Base-by-base conservation (phyloP, 345 rosid genomes). In the Adansonia digitata region DNA sequence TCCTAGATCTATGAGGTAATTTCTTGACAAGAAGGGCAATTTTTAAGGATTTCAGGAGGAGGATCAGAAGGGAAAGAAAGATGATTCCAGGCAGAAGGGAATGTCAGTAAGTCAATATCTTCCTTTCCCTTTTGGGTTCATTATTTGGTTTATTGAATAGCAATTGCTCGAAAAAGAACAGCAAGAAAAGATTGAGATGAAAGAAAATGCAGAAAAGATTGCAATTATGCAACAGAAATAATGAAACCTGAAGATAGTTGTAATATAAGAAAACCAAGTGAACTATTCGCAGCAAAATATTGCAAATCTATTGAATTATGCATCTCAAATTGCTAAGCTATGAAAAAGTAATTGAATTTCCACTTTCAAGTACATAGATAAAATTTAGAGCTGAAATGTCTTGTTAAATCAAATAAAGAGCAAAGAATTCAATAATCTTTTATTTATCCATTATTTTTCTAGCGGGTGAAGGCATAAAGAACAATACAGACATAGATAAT, bases 1-100 rank as follows among this genome's bases (percentile, higher is more conserved):
- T 69, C 97, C 98, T 0, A 73, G 94, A 91, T 74, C 78, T 87
- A 29, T 84, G 88, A 46, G 98, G 92, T 96, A 96, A 94, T 81
- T 89, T 91, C 81, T 94, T 91, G 8, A 94, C 98, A 31, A 88
- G 90, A 52, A 90, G 85, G 0, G 95, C 98, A 72, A 93, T 85
- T 74, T 88, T 93, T n/a, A 49, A 93, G 90, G 62, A 66, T 73
- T 76, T 81, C 83, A 3, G 68, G 77, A 3, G 91, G 87, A 26
- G 79, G 75, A 7, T 67, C 49, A 0, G 75, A 48, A 73, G 79
- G 39, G 59, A 93, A 93, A 2, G 81, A 76, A 34, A 91, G 89
- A 72, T 77, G 84, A 79, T 91, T 94, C 97, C 95, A 94, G 9
- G 98, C 89, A 20, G 86, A 82, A 34, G 91, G 80, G 62, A 81